phyloP scores from a whole-genome alignment of 495 filamentous ascomycete genomes.

The Extremus antarcticus region DNA sequence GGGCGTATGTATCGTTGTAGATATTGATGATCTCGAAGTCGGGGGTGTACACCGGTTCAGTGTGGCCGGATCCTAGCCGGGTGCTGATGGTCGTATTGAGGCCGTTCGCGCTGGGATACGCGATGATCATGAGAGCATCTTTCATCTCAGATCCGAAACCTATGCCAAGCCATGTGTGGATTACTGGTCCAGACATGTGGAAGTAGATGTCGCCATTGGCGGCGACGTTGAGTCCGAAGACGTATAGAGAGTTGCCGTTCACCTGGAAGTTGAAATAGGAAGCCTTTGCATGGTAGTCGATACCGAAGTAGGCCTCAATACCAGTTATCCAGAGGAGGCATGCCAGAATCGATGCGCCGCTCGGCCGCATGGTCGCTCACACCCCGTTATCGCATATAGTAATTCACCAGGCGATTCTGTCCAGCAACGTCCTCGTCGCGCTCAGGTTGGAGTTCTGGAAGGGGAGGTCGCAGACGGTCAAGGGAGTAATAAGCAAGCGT shows the following conservation, averaged over 20 bases:
- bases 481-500: background rate
- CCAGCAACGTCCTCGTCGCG: background rate
- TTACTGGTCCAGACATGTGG: slow-evolving; percentile 35
- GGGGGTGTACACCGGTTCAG: slow-evolving; percentile 3
- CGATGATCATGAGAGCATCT: slow-evolving; percentile 41
- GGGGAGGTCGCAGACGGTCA: background rate
- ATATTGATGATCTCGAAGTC: slow-evolving; percentile 1
- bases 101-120: slow-evolving; percentile 36
- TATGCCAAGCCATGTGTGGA: slow-evolving; percentile 38
- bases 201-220: slow-evolving; percentile 32
- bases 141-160: slow-evolving; percentile 45
- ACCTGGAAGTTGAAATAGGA: slow-evolving; percentile 9
- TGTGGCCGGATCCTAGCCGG: slow-evolving; percentile 1
- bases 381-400: background rate
- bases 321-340: background rate
- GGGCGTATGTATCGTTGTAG: slow-evolving; percentile 12
- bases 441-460: background rate
- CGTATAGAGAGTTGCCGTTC: background rate
- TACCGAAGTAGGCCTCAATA: background rate
- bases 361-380: background rate
- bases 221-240: slow-evolving; percentile 9
- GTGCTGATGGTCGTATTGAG: slow-evolving; percentile 6
- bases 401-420: background rate
- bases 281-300: slow-evolving; percentile 6
- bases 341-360: background rate